phyloP scores from a whole-genome alignment of 139 green algal species.

The Coelastrella sp. region DNA sequence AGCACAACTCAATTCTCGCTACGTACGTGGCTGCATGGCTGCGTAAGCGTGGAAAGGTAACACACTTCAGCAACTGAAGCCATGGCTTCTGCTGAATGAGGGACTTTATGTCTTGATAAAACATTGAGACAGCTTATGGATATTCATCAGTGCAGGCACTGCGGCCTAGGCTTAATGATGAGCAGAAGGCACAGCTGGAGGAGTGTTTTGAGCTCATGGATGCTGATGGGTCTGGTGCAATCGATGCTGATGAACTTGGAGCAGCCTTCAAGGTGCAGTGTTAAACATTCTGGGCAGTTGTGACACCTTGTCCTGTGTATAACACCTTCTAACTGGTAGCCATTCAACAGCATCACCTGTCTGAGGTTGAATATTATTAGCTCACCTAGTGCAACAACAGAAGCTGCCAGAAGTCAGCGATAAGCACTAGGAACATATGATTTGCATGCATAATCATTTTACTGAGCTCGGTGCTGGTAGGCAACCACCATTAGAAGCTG shows the following conservation, averaged over 20 bases:
- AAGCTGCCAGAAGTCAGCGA: too few species aligned
- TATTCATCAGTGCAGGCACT: slow-evolving; percentile 54
- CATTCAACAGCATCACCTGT: too few species aligned
- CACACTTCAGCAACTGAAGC: neutral
- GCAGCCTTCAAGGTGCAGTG: slow-evolving; percentile 72
- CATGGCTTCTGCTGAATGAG: neutral
- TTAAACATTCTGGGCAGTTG: neutral
- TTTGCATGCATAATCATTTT: too few species aligned
- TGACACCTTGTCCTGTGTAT: neutral
- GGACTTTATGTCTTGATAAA: neutral
- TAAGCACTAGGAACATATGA: too few species aligned
- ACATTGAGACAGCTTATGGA: neutral
- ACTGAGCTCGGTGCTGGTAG: too few species aligned
- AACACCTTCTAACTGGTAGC: too few species aligned
- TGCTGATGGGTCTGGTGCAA: slow-evolving; percentile 79
- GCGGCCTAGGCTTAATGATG: slow-evolving; percentile 68
- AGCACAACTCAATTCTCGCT: slow-evolving; percentile 39
- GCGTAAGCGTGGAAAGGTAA: slow-evolving; percentile 55
- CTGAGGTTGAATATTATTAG: too few species aligned
- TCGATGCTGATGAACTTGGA: slow-evolving; percentile 79
- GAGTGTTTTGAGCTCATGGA: slow-evolving; percentile 87
- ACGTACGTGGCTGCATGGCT: slow-evolving; percentile 54
- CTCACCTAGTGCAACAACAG: too few species aligned
- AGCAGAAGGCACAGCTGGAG: slow-evolving; percentile 69
- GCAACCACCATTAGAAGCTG: too few species aligned